Evolutionary conservation across 2,329 filamentous ascomycete species (phyloP).

Genomic region (Cladosporium halotolerans): DNA sequence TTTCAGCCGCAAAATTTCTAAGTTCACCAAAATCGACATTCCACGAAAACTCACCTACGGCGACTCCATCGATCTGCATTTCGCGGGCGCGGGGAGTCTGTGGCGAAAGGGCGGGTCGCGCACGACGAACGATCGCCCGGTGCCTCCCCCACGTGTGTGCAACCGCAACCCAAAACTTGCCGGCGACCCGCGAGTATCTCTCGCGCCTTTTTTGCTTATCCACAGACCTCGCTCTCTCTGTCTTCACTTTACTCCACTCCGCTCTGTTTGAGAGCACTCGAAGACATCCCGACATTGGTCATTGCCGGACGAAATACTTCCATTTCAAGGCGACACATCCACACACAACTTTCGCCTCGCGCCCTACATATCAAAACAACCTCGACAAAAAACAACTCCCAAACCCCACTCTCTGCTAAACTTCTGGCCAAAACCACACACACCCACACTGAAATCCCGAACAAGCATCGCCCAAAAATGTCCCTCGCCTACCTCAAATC

Average conservation of each 20-base stretch:
- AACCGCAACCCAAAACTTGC: background rate
- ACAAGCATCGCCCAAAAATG: background rate
- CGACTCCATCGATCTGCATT: background rate
- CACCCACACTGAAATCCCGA: background rate
- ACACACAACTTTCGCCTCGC: too few species aligned
- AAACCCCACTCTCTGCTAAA: background rate
- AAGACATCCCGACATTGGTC: too few species aligned
- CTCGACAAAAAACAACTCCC: too few species aligned
- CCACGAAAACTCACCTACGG: too few species aligned
- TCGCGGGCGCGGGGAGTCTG: constrained; percentile 5
- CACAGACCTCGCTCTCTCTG: background rate
- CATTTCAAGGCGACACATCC: too few species aligned
- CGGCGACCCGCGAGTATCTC: background rate
- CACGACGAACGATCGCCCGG: background rate
- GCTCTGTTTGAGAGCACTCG: background rate
- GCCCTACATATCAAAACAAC: too few species aligned
- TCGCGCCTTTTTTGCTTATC: background rate
- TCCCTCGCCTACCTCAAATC: constrained; percentile 7
- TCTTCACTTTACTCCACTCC: background rate
- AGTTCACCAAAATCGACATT: background rate
- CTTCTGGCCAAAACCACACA: background rate
- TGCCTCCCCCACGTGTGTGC: background rate
- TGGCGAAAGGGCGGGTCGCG: background rate
- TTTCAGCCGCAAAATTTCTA: background rate
- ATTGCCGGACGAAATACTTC: too few species aligned